Conservation (phyloP, 2,329 filamentous ascomycete species). For the Epichloe uncinata region DNA sequence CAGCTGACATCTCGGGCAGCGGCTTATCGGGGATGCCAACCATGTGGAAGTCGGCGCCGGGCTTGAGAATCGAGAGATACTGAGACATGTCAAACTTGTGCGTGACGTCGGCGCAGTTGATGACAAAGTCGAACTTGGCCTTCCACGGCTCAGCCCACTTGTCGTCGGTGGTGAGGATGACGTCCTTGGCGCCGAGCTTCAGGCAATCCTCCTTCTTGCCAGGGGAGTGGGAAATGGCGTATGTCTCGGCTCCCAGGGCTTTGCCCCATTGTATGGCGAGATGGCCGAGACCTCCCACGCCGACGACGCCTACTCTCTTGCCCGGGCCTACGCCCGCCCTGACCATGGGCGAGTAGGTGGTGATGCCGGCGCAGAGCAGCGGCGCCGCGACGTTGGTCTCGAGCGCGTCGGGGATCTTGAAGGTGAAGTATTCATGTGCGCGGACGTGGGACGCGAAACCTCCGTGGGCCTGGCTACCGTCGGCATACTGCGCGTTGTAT, state of each 20-base stretch:
- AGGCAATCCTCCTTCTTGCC: slow-evolving; percentile 46
- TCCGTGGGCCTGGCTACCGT: slow-evolving; percentile 51
- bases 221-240: slow-evolving; percentile 48
- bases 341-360: slow-evolving; percentile 55
- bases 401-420: slow-evolving; percentile 42
- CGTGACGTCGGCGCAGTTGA: slow-evolving; percentile 36
- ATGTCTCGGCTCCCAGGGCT: slow-evolving; percentile 54
- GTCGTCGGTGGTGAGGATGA: slow-evolving; percentile 33
- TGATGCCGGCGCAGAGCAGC: slow-evolving; percentile 67
- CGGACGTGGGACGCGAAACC: slow-evolving; percentile 41
- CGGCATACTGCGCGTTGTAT: slow-evolving; percentile 42
- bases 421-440: slow-evolving; percentile 43
- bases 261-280: slow-evolving; percentile 58
- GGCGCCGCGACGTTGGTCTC: slow-evolving; percentile 42
- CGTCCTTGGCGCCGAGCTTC: slow-evolving; percentile 48
- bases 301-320: slow-evolving; percentile 57
- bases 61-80: slow-evolving; percentile 37
- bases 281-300: slow-evolving; percentile 62
- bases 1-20: slow-evolving; percentile 27
- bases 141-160: slow-evolving; percentile 43
- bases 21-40: slow-evolving; percentile 42
- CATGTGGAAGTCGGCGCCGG: slow-evolving; percentile 43
- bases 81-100: slow-evolving; percentile 39
- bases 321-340: slow-evolving; percentile 56
- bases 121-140: slow-evolving; percentile 36